Base-by-base conservation (phyloP, 1,139 yeast species). In the Sugiyamaella neomexicana region DNA sequence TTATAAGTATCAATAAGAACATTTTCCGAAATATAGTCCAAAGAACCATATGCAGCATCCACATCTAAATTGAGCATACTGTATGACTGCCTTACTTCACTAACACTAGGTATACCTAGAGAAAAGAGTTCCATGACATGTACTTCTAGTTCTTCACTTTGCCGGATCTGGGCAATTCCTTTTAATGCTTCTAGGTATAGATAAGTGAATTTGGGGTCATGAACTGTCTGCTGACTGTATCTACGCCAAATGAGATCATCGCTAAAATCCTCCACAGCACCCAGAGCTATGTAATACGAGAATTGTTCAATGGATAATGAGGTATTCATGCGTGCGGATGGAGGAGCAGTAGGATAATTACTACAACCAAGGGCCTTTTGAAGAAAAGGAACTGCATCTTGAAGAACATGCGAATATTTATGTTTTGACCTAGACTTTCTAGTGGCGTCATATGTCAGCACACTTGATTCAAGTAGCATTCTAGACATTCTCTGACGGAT, bases 141-240 rank as follows among this genome's bases (percentile, higher is more conserved):
- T 34, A 79, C 73, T 53, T 80, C 73, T 20, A 85, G 66, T 39
- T 73, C 76, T 51, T 76, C 76, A 6, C 80, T 75, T 5, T 75
- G 69, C 48, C 82, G 74, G 0, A 69, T 61, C 16, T 76, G 75
- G 0, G 84, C 78, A 44, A 83, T 72, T 38, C 68, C 76, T 13
- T 70, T 73, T 39, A 85, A 65, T 0, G 89, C 82, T 67, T 91
- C 97, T 55, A 86, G 83, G 62, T 89, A 90, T 47, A 76, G 72
- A 5, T 89, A 80, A 5, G 72, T 68, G 60, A 83, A 79, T 0
- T 55, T 62, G 0, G 80, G 78, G 66, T 90, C 96, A 7, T 81
- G 70, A 0, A 66, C 63, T 1, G 75, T 69, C 29, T 85, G 80
- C 6, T 72, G 71, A 47, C 83, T 84, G 68, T 83, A 91, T 55